phyloP scores from a whole-genome alignment of 2,329 filamentous ascomycete genomes.

The Nannizzia gypsea region DNA sequence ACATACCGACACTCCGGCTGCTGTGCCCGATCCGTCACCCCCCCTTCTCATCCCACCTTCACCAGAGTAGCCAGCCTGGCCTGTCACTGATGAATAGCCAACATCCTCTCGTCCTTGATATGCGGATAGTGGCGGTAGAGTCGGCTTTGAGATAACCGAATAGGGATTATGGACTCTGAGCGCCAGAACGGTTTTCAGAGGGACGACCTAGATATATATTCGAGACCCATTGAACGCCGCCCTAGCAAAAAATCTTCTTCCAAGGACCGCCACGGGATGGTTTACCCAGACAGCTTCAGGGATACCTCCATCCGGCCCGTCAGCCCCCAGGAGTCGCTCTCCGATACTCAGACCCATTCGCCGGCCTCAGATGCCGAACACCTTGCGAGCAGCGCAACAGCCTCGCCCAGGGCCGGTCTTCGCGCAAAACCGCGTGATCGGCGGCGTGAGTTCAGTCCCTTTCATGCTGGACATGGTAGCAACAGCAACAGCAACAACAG shows the following conservation, averaged over 20 bases:
- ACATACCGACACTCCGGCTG: background rate
- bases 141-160: constrained; percentile 1
- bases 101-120: constrained; percentile 4
- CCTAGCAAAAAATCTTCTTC: constrained; percentile 39
- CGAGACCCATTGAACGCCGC: constrained; percentile 32
- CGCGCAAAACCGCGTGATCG: constrained; percentile 25
- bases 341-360: constrained; percentile 27
- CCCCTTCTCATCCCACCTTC: background rate
- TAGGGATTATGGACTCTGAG: constrained; percentile 29
- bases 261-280: constrained; percentile 35
- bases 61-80: background rate
- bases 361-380: constrained; percentile 29
- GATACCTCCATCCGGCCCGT: constrained; percentile 36
- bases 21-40: background rate
- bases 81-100: constrained; percentile 4
- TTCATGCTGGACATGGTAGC: constrained; percentile 17
- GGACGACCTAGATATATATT: constrained; percentile 29
- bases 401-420: constrained; percentile 28
- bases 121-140: constrained; percentile 5
- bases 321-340: constrained; percentile 32
- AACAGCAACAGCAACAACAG: background rate
- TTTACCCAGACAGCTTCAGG: constrained; percentile 36
- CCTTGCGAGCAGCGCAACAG: constrained; percentile 20
- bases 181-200: constrained; percentile 31
- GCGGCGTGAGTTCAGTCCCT: constrained; percentile 23